Base-by-base conservation (phyloP, 2,329 filamentous ascomycete species). In the Lasiodiplodia gonubiensis region DNA sequence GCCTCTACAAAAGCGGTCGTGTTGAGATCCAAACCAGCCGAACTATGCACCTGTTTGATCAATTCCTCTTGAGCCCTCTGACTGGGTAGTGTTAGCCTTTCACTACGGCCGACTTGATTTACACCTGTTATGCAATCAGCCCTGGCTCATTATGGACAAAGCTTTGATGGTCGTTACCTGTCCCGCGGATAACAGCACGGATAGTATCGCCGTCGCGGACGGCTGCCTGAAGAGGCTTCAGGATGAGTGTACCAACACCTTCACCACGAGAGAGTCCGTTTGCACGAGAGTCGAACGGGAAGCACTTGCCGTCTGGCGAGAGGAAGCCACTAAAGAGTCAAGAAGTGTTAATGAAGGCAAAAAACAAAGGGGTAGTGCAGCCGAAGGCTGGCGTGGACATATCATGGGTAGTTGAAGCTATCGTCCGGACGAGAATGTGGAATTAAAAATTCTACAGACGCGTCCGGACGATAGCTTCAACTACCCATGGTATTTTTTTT, bases 191-290 rank as follows among this genome's bases (percentile, higher is more conserved):
- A 2, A 85, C 72, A 2, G 79, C 80, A 4, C 80, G 75, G 35
- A 85, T 81, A 0, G 81, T 79, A 71, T 90, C 86, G 30, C 86
- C 85, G 70, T 87, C 85, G 14, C 79, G 77, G 8, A 90, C 71
- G 1, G 88, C 89, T 73, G 88, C 84, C 4, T 80, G 77, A 0
- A 90, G 77, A 2, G 81, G 82, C 76, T 90, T 90, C 18, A 90
- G 73, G 14, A 89, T 73, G 2, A 90, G 70, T 14, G 86, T 81
- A 0, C 83, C 86, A 37, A 86, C 80, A 0, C 88, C 89, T 71
- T 91, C 89, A 1, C 88, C 89, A 37, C 88, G 82, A 0, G 85
- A 87, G 72, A 90, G 91, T 2, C 89, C 89, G 68, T 86, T 85
- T 21, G 86, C 89, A 6, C 82, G 80, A 18, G 79, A 74, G 70